phyloP scores from a whole-genome alignment of 768 basidiomycete species.

The Tremella fuciformis region DNA sequence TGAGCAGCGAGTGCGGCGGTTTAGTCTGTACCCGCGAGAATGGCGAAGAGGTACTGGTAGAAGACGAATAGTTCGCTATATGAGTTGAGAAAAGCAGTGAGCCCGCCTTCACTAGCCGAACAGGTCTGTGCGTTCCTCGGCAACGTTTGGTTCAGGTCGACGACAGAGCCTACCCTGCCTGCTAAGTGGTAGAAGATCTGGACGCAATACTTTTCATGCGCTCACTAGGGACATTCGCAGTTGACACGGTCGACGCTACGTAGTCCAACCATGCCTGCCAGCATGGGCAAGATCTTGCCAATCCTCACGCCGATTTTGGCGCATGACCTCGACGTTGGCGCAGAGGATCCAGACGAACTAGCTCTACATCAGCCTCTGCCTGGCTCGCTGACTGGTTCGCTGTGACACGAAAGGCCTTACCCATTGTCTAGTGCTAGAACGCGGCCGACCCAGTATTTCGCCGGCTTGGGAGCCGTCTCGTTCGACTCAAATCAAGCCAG shows the following conservation, averaged over 20 bases:
- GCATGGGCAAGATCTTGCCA: conserved; percentile 3
- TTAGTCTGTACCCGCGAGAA: not conserved
- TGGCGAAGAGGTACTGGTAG: not conserved
- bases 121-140: not conserved
- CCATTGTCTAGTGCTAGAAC: conserved; percentile 10
- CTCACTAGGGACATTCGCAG: not conserved
- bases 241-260: not conserved
- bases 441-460: conserved; percentile 4
- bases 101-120: not conserved
- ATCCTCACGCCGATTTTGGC: not conserved
- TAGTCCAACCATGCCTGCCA: conserved; percentile 8
- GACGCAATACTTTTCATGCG: too few species aligned
- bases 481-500: conserved; percentile 1
- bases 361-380: not conserved
- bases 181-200: conserved; percentile 4
- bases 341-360: not conserved
- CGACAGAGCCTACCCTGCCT: not conserved
- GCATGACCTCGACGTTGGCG: not conserved
- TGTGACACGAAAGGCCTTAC: not conserved
- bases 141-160: not conserved
- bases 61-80: conserved; percentile 1
- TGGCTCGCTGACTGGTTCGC: too few species aligned
- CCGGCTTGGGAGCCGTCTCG: conserved; percentile 2
- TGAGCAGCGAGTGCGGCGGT: not conserved
- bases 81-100: not conserved